Base-by-base conservation (phyloP, 164 flowering plant species). In the Protea cynaroides region DNA sequence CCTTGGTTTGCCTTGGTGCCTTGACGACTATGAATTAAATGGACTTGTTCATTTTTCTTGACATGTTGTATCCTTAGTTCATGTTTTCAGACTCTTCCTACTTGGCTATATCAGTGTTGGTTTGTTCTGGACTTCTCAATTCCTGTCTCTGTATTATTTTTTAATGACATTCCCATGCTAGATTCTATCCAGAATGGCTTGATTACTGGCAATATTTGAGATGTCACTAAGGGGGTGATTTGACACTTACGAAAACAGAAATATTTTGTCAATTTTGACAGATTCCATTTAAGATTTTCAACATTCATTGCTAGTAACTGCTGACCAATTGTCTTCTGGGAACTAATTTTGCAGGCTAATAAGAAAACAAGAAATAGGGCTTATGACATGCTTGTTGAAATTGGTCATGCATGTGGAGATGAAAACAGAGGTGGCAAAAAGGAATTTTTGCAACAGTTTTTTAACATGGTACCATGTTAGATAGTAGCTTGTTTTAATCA, bases 301-400 rank as follows among this genome's bases (percentile, higher is more conserved):
- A 29, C 34, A 29, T 29, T 29, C 5, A 29, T 29, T 29, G 5
- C 34, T 12, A 22, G 14, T 51, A 19, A 8, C 25, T 52, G 52
- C 34, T 52, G 56, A 53, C 51, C 22, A 3, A 59, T 22, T 52
- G 38, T 29, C 37, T 25, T 59, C 55, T 23, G 46, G 15, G 36
- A 12, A 25, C 54, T 47, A 53, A 46, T 44, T 72, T 71, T 69
- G 58, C 82, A 95, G 99, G 82, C 86, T 37, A 95, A 92, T 63
- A 92, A 81, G 68, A 95, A 87, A 76, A 95, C 97, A 68, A 83
- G 99, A 79, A 95, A 90, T 69, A 85, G 87, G 71, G 97, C 97
- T 55, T 95, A 92, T 79, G 99, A 92, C 53, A 72, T 95, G 59
- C 84, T 95, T 57, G 93, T 95, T 55, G 82, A 90, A 74, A 92